Conservation (phyloP, 371 early-diverging fungal genomes). For the Choanephora cucurbitarum region DNA sequence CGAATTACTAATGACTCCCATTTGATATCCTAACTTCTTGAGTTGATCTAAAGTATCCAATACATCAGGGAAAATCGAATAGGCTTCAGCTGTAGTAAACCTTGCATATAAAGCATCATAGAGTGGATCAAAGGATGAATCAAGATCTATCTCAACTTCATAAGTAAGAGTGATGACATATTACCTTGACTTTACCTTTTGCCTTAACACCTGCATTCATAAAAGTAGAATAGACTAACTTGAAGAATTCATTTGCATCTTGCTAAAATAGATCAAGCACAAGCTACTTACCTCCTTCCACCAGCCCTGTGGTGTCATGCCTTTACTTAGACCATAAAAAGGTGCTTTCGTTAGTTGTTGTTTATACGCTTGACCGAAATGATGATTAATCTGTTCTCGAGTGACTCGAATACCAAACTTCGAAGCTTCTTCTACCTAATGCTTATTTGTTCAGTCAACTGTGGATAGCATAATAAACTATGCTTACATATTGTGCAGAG, state of each 20-base stretch:
- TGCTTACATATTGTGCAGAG: constrained; percentile 44
- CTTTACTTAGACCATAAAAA: constrained; percentile 41
- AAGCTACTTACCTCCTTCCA: constrained; percentile 38
- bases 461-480: no score
- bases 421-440: constrained; percentile 45
- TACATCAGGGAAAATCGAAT: constrained; percentile 47
- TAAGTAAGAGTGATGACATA: no score
- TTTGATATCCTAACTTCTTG: constrained; percentile 31
- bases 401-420: constrained; percentile 36
- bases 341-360: constrained; percentile 37
- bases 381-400: constrained; percentile 27
- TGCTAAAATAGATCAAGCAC: background rate
- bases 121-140: constrained; percentile 32
- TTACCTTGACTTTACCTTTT: constrained; percentile 42
- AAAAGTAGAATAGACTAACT: constrained; percentile 45
- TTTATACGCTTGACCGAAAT: constrained; percentile 41
- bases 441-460: no score
- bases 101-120: constrained; percentile 40
- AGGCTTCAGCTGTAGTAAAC: constrained; percentile 45
- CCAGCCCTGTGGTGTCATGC: constrained; percentile 40
- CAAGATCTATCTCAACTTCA: constrained; percentile 38
- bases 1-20: constrained; percentile 54
- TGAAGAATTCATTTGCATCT: background rate
- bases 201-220: constrained; percentile 30
- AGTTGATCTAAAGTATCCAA: constrained; percentile 29